Percentiles rank a stretch among this genome's conserved stretches.
Conservation (phyloP, 129 eudicot species). For the Lonicera japonica region DNA sequence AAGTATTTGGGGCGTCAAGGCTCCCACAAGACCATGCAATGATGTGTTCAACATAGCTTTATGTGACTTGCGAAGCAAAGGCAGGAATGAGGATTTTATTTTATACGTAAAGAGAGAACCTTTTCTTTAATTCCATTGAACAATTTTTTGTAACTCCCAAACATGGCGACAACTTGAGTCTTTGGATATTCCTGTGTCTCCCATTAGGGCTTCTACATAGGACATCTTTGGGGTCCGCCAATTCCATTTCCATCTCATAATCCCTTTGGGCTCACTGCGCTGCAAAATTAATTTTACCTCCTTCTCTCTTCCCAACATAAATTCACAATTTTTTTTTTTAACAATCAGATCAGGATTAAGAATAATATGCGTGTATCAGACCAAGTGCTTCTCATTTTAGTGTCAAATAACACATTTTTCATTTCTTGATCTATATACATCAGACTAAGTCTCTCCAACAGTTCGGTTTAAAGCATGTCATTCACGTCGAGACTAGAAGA, state of each 20-base stretch:
- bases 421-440: too few relatives aligned
- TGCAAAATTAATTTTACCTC: neutral
- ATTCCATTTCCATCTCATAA: neutral
- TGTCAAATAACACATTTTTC: too few relatives aligned
- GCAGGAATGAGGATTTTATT: neutral
- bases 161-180: neutral
- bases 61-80: constrained; percentile 13
- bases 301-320: neutral
- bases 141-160: neutral
- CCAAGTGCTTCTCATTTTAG: too few relatives aligned
- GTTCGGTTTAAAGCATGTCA: too few relatives aligned
- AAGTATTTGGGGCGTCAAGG: constrained; percentile 11
- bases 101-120: neutral
- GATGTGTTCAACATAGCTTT: constrained; percentile 44
- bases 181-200: neutral
- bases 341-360: too few relatives aligned
- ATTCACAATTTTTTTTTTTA: too few relatives aligned
- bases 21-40: constrained; percentile 18
- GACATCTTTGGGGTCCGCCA: neutral
- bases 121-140: neutral
- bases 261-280: neutral
- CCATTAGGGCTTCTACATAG: neutral
- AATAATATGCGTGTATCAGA: too few relatives aligned
- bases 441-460: too few relatives aligned
- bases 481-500: too few relatives aligned